Base-by-base conservation (phyloP, 2,329 filamentous ascomycete genomes). In the Myriosclerotinia scirpicola region DNA sequence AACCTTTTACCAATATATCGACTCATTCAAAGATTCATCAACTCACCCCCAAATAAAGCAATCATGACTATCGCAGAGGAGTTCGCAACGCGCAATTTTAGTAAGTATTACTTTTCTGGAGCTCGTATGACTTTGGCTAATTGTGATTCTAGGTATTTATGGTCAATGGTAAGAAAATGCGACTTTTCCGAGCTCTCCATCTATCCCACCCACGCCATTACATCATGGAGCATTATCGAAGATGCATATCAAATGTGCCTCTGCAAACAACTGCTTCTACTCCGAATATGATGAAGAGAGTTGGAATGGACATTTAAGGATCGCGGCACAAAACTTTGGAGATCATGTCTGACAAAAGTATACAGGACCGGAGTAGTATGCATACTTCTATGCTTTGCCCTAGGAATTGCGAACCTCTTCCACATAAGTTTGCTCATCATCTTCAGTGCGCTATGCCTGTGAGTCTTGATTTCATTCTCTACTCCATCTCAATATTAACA, bases 21-120 rank as follows among this genome's bases (percentile, higher is more conserved):
- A 52, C 64, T 30, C 40, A 61, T 53, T 56, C 42, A 50, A 40
- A 40, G 15, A 46, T 30, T 44, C 44, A 50, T 64, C 62, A 59
- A 52, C 22, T 38, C 34, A 30, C 17, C n/a, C 34, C 44, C 54
- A 14, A 67, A 64, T n/a, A 67, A 67, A 75, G 76, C 73, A 82
- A 87, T 80, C 70, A 90, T 90, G 87, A 85, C 87, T 77, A 83
- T 90, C 80, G 85, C 85, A 79, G 88, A 90, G 76, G 88, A 90
- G 79, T 89, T 91, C 77, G 84, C 84, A 77, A 89, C 87, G 69
- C 83, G 88, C 75, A 91, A 91, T 80, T 91, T 91, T 80, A 91
- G 88, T 90, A 82, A 75, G 87, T 81, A 60, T 5, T 34, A n/a
- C 46, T 55, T 56, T 48, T 22, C 9, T 38, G 15, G 48, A 17